Base-by-base conservation (phyloP, 306 rosid species). In the Geum urbanum region DNA sequence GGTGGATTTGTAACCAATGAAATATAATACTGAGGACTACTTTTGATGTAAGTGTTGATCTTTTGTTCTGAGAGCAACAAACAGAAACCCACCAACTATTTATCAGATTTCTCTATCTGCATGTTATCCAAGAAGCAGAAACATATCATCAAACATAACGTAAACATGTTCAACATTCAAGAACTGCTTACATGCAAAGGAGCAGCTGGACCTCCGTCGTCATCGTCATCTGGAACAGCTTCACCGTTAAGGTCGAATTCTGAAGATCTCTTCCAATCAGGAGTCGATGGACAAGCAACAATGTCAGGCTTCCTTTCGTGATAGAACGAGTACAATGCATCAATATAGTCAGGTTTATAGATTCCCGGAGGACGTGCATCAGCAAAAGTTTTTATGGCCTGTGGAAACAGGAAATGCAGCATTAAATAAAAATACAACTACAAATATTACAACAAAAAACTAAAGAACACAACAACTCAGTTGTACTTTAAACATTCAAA, bases 331-430 rank as follows among this genome's bases (percentile, higher is more conserved):
- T 95, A 95, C 63, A 95, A 70, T 0, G 90, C 96, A 79, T 91
- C 97, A 76, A 95, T 79, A 46, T 95, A 95, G 73, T 95, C 97
- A 18, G 96, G 92, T 81, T 95, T 95, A 81, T 95, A 95, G 73
- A 95, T 95, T 81, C 99, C 99, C 0, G 99, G 99, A 79, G 99
- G 95, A 14, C 99, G 97, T 72, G 91, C 96, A 0, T 91, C 95
- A 37, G 97, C 76, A 87, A 95, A 95, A 18, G 35, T 61, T 80
- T 86, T 84, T 67, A 95, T 74, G 72, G 99, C 99, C 99, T 95
- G 80, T 50, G 19, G 47, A 44, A 66, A 46, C 5, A 67, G 72
- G 51, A 50, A 73, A 73, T 67, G 48, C 41, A 54, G 76, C 49
- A 74, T 22, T 66, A 75, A 76, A 63, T 57, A 64, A 24, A 62